A percentile compares a stretch with the other conserved stretches of the same genome.
These are phyloP conservation scores for Hypoxylon lenormandii DNA, from an alignment of 495 filamentous ascomycete species.

Conservation along the genomic window DNA sequence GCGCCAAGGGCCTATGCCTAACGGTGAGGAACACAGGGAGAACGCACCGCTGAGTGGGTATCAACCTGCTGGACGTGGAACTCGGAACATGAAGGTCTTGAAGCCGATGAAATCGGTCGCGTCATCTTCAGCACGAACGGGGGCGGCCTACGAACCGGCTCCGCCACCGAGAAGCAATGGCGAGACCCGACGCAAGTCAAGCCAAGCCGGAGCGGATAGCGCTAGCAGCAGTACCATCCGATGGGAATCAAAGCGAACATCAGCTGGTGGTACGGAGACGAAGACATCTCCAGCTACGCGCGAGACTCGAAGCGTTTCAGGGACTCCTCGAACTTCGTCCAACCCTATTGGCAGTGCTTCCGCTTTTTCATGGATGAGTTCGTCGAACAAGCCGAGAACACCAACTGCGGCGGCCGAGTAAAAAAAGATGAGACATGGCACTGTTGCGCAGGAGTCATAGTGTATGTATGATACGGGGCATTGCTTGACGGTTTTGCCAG, in stretches of 20 bases:
- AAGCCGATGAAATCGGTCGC: conserved; percentile 69
- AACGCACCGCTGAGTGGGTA: conserved; percentile 66
- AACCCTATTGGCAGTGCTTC: conserved; percentile 94
- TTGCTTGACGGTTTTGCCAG: conserved; percentile 25
- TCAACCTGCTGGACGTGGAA: conserved; percentile 65
- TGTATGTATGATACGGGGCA: conserved; percentile 27
- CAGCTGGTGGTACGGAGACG: conserved; percentile 37
- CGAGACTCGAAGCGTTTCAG: conserved; percentile 55
- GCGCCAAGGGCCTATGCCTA: conserved; percentile 69
- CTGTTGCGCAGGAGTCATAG: neutral
- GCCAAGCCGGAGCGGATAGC: conserved; percentile 52
- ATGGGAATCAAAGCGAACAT: conserved; percentile 58
- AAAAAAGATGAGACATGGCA: conserved; percentile 13
- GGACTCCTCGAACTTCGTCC: conserved; percentile 60
- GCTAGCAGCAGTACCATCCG: conserved; percentile 49
- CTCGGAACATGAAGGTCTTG: conserved; percentile 81
- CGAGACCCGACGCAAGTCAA: conserved; percentile 56
- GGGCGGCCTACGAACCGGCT: conserved; percentile 60
- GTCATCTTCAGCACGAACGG: conserved; percentile 61
- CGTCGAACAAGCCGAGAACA: conserved; percentile 55
- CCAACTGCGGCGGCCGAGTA: conserved; percentile 53
- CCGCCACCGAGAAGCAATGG: conserved; percentile 51
- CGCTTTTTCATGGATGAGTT: conserved; percentile 89
- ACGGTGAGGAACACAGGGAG: conserved; percentile 62
- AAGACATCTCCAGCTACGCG: conserved; percentile 52